These are phyloP conservation scores for Stentor coeruleus DNA, from an alignment of 73 alveolate species.

Conservation along the genomic window DNA sequence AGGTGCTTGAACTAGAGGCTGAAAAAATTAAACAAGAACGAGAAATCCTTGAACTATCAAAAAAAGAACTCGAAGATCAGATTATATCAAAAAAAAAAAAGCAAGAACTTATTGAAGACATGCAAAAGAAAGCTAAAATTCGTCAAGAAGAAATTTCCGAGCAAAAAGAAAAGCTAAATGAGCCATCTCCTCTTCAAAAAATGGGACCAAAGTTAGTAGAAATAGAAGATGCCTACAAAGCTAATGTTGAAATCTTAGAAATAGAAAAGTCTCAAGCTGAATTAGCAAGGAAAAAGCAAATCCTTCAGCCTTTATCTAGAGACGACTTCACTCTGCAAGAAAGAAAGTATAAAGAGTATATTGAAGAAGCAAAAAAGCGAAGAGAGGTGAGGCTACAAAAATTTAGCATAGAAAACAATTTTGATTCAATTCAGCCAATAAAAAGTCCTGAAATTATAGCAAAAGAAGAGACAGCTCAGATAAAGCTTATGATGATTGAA, in stretches of 20 bases:
- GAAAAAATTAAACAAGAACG: no score
- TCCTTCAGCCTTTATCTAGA: background rate
- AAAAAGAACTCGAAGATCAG: background rate
- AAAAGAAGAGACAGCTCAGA: background rate
- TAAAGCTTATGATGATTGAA: background rate
- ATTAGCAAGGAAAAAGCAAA: background rate
- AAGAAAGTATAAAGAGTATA: background rate
- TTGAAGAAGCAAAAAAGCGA: background rate
- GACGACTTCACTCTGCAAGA: background rate
- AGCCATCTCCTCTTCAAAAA: background rate
- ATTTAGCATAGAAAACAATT: background rate
- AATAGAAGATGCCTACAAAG: background rate
- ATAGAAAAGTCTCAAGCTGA: background rate
- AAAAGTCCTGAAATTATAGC: background rate
- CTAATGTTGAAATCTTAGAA: background rate
- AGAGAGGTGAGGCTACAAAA: background rate
- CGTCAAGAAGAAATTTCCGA: constrained; percentile 2
- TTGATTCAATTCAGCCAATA: background rate
- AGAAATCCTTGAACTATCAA: background rate
- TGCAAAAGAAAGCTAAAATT: background rate
- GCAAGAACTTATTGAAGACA: background rate
- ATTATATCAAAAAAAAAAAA: no score
- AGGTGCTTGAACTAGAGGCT: no score
- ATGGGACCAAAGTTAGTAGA: background rate
- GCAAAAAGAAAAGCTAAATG: no score